These are phyloP conservation scores for Colletotrichum karsti DNA, from an alignment of 2,329 filamentous ascomycete species.

Conservation along the genomic window DNA sequence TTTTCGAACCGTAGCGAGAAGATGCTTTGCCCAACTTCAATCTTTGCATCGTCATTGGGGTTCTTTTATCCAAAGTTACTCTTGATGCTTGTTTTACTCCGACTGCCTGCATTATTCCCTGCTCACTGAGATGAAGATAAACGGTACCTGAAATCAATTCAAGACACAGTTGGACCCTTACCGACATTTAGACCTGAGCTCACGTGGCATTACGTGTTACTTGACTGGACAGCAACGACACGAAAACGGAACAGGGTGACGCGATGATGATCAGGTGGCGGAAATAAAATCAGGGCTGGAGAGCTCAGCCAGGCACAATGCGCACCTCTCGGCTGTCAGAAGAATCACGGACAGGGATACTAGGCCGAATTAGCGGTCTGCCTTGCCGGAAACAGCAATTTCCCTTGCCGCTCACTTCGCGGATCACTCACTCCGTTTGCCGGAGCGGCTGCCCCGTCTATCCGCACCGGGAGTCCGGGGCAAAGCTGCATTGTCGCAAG, in stretches of 20 bases:
- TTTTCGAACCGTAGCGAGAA: too few species aligned
- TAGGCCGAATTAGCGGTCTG: background rate
- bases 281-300: background rate
- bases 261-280: conserved; percentile 25
- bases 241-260: background rate
- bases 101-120: too few species aligned
- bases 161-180: background rate
- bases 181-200: background rate
- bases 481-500: background rate
- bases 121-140: background rate
- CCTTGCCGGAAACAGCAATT: conserved; percentile 4
- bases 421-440: conserved; percentile 2
- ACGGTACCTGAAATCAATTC: background rate
- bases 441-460: background rate
- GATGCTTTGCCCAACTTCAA: too few species aligned
- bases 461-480: conserved; percentile 2
- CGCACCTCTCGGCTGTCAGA: background rate
- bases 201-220: background rate
- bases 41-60: too few species aligned
- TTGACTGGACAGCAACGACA: background rate
- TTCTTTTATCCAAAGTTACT: too few species aligned
- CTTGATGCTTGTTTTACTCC: too few species aligned
- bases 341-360: background rate
- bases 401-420: background rate
- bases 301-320: background rate